Base-by-base conservation (phyloP, 2,329 filamentous ascomycete genomes). In the Trichoderma asperellum region DNA sequence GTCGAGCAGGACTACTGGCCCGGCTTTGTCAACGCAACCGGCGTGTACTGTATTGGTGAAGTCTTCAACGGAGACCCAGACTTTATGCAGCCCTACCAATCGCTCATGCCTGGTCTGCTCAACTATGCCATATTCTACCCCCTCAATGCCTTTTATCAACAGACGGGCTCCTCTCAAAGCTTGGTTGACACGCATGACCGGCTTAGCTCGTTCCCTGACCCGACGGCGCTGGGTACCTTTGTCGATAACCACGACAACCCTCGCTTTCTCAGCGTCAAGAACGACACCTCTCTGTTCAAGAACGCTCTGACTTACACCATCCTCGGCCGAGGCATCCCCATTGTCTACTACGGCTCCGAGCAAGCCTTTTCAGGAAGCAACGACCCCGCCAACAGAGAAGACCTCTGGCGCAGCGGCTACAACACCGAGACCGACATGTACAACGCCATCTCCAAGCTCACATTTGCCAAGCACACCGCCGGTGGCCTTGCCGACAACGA, bases 301-400 rank as follows among this genome's bases (percentile, higher is more conserved):
- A 91, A 91, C 73, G 83, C 86, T 5, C 81, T 91, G 52, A 83
- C 87, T 0, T 90, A 87, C 73, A 86, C 85, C n/a, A 83, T 91
- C 35, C 83, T 91, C 21, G 81, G 81, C 2, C 82, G 89, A 67
- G 89, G 89, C 24, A 86, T 91, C 49, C 88, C 88, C 1, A 87
- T 90, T 68, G 82, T 91, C 40, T 91, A 91, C 77, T 85, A 89
- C 72, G 89, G 89, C 34, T 87, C 89, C 71, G 89, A 91, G 77
- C 89, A 91, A 74, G 86, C 85, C 70, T 88, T 84, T 75, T 76
- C 80, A 2, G 82, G 81, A n/a, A 81, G 76, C 47, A 78, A 78
- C 57, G 86, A 86, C 10, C 78, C 82, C 0, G 82, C 81, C 62
- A 85, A 85, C 73, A 85, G 87, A n/a, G 87, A 89, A 74, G 85